These are phyloP conservation scores for Moesziomyces antarcticus DNA, from an alignment of 1,284 basidiomycete species.

Conservation along the genomic window DNA sequence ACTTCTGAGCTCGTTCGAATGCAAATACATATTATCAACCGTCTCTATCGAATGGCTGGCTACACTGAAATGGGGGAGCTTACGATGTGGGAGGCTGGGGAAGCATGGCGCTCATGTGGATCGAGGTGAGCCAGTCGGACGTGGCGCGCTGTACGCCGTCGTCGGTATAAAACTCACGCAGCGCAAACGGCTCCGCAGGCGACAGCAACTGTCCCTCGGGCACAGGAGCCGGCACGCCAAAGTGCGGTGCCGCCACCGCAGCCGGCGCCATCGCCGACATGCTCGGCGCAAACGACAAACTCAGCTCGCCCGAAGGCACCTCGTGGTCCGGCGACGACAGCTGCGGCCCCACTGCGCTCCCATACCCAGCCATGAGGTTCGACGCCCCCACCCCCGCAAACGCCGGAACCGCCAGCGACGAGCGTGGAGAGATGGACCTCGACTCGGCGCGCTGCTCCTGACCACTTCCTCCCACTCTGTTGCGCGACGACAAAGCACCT, in stretches of 20 bases:
- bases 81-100: slow-evolving; percentile 1
- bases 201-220: slow-evolving; percentile 13
- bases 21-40: no score
- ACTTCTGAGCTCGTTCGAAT: slow-evolving; percentile 14
- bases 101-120: slow-evolving; percentile 28
- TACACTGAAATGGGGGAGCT: no score
- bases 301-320: slow-evolving; percentile 9
- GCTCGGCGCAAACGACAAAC: slow-evolving; percentile 9
- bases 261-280: slow-evolving; percentile 1
- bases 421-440: slow-evolving; percentile 12
- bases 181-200: slow-evolving; percentile 26
- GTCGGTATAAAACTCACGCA: slow-evolving; percentile 30
- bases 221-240: slow-evolving; percentile 10
- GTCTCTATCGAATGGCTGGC: no score
- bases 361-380: no score
- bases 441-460: not conserved
- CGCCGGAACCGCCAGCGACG: not conserved
- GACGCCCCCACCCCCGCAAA: not conserved
- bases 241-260: slow-evolving; percentile 17
- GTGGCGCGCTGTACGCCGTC: slow-evolving; percentile 17
- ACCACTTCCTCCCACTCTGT: not conserved
- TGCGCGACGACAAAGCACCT: not conserved
- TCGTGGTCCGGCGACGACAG: not conserved
- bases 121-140: slow-evolving; percentile 29
- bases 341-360: slow-evolving; percentile 3